Base-by-base conservation (phyloP, 163 green algal genomes). In the Coccomyxa subellipsoidea region DNA sequence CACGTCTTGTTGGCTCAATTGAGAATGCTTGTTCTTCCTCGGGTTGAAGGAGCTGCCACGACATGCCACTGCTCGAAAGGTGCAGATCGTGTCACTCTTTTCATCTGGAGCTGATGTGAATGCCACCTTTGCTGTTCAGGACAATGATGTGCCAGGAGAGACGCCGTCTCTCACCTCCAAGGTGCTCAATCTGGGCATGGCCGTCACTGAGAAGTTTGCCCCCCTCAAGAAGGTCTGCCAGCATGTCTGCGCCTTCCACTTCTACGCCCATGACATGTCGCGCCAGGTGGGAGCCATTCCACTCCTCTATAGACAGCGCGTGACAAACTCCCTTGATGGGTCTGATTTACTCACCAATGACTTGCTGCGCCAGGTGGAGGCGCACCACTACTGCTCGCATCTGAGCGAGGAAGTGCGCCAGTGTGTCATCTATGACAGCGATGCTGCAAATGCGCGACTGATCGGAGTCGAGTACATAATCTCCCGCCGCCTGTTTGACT, bases 231-330 rank as follows among this genome's bases (percentile, higher is more conserved):
- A 82, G 10, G 87, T 95, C 38, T 88, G 89, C 79, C 89, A 96
- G 87, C 92, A 95, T 80, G 86, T 95, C 9, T 94, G 91, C 78
- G 90, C 79, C 59, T 92, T 93, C 81, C 92, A 96, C 82, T 93
- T 90, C 76, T 96, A 96, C 69, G 79, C 85, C 18, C 85, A 95
- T 80, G 89, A 95, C 88, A 89, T 92, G 79, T 87, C 81, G 0
- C 89, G 92, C 25, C 90, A 90, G 84, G 85, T 90, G 34, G 0
- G 40, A 27, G 32, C 7, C 23, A 77, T 7, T 81, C 8, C n/a
- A 70, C 39, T 70, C n/a, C 7, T 29, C 15, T 32, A 6, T 27
- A 71, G 36, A 71, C 18, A 21, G 15, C 34, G 32, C 73, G 47
- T 79, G 10, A 31, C 73, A 79, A 53, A 54, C 10, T 18, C 7